Evolutionary conservation across 441 rosid species (phyloP).

Genomic region (Arabidopsis hybrid): DNA sequence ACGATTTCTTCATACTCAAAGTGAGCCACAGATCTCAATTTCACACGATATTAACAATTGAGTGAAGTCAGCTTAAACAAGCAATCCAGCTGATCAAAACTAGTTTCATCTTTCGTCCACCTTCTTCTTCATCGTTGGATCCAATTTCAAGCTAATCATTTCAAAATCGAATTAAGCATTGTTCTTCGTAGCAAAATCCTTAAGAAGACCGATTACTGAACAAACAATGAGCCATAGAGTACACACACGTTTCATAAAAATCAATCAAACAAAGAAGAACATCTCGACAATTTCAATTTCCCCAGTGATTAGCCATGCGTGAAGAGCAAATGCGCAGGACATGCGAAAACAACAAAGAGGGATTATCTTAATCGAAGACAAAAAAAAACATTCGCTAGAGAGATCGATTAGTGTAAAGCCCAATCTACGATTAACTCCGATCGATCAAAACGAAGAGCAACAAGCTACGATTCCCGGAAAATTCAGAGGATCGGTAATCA

Average conservation of each 20-base stretch:
- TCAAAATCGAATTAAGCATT: constrained; percentile 5
- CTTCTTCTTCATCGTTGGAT: neutral
- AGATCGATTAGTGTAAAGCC: constrained; percentile 24
- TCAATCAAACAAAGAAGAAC: constrained; percentile 5
- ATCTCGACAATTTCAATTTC: constrained; percentile 4
- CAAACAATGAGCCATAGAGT: neutral
- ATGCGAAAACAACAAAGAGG: constrained; percentile 37
- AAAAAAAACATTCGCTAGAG: constrained; percentile 6
- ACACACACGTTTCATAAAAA: constrained; percentile 1
- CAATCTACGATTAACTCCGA: constrained; percentile 20
- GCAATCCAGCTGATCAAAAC: constrained; percentile 10
- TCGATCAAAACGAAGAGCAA: constrained; percentile 32
- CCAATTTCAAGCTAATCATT: constrained; percentile 21
- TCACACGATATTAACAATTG: constrained; percentile 1
- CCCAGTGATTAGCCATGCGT: constrained; percentile 4
- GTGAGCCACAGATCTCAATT: constrained; percentile 17
- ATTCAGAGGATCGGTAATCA: constrained; percentile 13
- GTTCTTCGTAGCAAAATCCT: constrained; percentile 8
- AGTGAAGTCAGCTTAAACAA: neutral
- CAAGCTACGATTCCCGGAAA: constrained; percentile 30
- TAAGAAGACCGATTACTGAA: neutral
- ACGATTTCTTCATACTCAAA: neutral
- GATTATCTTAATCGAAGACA: constrained; percentile 9
- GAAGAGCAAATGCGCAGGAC: constrained; percentile 1
- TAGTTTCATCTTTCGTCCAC: neutral